phyloP scores from a whole-genome alignment of 1,284 basidiomycete genomes.

The Rhodotorula sp. region DNA sequence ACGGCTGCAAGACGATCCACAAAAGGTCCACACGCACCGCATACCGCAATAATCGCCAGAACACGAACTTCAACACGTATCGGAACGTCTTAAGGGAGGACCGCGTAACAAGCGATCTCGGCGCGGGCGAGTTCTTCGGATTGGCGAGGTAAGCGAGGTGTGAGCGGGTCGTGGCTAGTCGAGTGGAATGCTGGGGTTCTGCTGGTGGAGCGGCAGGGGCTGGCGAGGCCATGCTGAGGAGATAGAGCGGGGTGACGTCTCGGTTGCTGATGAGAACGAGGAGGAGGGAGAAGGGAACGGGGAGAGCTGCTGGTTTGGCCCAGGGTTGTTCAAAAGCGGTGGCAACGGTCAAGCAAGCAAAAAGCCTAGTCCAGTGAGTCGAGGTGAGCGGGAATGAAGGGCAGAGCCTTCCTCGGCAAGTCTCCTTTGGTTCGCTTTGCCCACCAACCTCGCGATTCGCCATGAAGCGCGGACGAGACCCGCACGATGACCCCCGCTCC shows the following conservation, averaged over 20 bases:
- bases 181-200: too few species aligned
- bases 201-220: too few species aligned
- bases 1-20: background rate
- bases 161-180: constrained; percentile 11
- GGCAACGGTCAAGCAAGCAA: too few species aligned
- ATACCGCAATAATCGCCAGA: constrained; percentile 50
- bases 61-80: constrained; percentile 50
- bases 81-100: constrained; percentile 49
- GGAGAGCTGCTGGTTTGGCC: too few species aligned
- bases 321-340: too few species aligned
- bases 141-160: constrained; percentile 50
- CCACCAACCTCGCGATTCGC: background rate
- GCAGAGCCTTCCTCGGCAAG: too few species aligned
- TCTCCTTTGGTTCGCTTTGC: background rate
- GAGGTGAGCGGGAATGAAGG: too few species aligned
- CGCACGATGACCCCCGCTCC: constrained; percentile 10
- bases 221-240: too few species aligned
- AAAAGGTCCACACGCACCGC: background rate
- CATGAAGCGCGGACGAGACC: constrained; percentile 26
- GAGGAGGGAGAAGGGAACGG: too few species aligned
- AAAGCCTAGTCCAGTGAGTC: too few species aligned
- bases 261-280: too few species aligned
- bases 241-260: too few species aligned
- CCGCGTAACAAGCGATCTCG: constrained; percentile 47
- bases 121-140: constrained; percentile 46